These are phyloP conservation scores for Sporopachydermia lactativora DNA, from an alignment of 805 yeast species.

Conservation along the genomic window DNA sequence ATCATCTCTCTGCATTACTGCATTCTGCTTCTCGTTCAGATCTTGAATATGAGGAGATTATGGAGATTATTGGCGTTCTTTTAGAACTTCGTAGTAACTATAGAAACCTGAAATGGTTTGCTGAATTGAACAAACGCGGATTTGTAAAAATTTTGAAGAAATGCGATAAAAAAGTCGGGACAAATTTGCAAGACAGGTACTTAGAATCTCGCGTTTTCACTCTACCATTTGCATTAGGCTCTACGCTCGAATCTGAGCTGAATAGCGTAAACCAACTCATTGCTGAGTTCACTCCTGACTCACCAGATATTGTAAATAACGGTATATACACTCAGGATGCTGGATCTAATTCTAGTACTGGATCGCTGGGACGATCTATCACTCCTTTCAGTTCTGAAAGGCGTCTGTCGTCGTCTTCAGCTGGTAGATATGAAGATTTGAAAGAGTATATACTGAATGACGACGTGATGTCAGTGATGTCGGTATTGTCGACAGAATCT, in stretches of 20 bases:
- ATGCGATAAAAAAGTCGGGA: conserved; percentile 71
- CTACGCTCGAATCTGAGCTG: conserved; percentile 40
- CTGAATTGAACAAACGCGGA: conserved; percentile 84
- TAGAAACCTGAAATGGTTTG: conserved; percentile 85
- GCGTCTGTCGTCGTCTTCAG: conserved; percentile 2
- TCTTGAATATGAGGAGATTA: conserved; percentile 35
- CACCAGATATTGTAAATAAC: conserved; percentile 1
- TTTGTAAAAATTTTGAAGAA: conserved; percentile 81
- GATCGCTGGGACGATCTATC: neutral
- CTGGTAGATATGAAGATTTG: conserved; percentile 7
- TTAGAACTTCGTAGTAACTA: conserved; percentile 63
- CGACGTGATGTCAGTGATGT: conserved; percentile 29
- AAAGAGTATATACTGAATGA: conserved; percentile 23
- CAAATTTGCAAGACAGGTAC: conserved; percentile 39
- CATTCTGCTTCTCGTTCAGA: conserved; percentile 15
- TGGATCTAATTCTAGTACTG: neutral
- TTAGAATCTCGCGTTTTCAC: conserved; percentile 57
- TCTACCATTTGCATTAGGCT: conserved; percentile 63
- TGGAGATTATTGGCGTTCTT: conserved; percentile 46
- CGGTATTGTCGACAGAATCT: conserved; percentile 27
- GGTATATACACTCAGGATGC: neutral
- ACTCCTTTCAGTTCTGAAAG: too few species aligned
- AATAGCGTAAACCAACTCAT: conserved; percentile 36
- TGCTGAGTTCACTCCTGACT: conserved; percentile 34
- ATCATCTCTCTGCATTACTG: conserved; percentile 22